Evolutionary conservation across 2,329 filamentous ascomycete genomes (phyloP).

Genomic region (Arthrobotrys sinensis): DNA sequence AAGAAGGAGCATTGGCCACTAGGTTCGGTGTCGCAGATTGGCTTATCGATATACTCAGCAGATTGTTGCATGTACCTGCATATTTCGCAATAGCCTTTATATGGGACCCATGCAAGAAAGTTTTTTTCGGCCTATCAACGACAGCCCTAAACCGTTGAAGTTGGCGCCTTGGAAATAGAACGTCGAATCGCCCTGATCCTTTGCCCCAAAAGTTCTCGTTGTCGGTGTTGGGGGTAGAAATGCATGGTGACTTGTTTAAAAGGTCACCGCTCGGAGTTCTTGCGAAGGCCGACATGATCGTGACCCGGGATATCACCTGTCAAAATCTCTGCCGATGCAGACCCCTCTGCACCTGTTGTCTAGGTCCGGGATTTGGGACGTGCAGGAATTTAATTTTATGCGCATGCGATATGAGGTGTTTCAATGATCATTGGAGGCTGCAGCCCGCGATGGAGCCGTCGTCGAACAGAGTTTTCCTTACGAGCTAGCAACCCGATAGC

Average conservation of each 20-base stretch:
- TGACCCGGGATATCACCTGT: constrained; percentile 25
- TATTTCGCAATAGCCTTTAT: constrained; percentile 41
- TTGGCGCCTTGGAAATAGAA: constrained; percentile 30
- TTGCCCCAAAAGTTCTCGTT: constrained; percentile 15
- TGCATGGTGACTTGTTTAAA: constrained; percentile 60
- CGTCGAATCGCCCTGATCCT: constrained; percentile 7
- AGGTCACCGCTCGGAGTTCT: constrained; percentile 4
- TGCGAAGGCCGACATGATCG: constrained; percentile 27
- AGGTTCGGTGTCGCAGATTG: constrained; percentile 17
- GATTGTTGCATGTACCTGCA: constrained; percentile 58
- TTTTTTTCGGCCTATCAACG: constrained; percentile 48
- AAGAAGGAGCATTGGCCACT: constrained; percentile 32
- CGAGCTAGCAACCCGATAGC: constrained; percentile 1
- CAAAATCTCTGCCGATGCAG: constrained; percentile 29
- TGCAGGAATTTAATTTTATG: constrained; percentile 44
- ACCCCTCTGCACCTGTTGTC: constrained; percentile 24
- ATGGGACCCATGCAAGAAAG: constrained; percentile 28
- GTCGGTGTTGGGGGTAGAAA: constrained; percentile 20
- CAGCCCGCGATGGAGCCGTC: constrained; percentile 34
- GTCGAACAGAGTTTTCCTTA: constrained; percentile 3
- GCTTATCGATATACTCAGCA: constrained; percentile 54
- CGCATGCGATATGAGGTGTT: constrained; percentile 60
- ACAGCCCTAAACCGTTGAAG: constrained; percentile 23
- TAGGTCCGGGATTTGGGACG: constrained; percentile 10
- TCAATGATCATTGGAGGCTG: constrained; percentile 60